Percentiles rank a stretch among this genome's conserved stretches.
phyloP scores from a whole-genome alignment of 345 rosid species.

The Eucalyptus sideroxylon region DNA sequence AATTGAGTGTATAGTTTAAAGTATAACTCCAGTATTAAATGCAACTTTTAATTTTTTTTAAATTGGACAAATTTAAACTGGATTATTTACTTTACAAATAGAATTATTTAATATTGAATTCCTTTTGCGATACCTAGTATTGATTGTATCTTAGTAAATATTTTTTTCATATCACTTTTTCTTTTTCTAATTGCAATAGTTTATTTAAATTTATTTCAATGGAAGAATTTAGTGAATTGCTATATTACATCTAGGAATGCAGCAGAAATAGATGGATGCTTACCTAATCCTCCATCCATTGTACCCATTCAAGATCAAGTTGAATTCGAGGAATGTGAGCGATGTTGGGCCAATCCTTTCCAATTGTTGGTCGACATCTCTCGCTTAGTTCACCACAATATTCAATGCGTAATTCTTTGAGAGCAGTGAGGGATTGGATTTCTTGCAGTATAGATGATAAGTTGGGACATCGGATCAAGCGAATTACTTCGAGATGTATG shows the following conservation, averaged over 20 bases:
- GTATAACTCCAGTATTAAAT: not conserved
- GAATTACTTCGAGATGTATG: accelerated
- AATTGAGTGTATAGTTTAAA: not conserved
- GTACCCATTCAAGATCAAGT: accelerated
- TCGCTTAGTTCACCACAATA: not conserved
- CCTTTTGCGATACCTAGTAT: not conserved
- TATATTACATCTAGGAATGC: accelerated
- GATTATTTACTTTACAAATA: not conserved
- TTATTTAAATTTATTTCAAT: not conserved
- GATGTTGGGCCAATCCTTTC: not conserved
- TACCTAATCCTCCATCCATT: not conserved
- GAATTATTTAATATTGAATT: not conserved
- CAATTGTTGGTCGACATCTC: not conserved
- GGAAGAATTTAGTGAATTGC: not conserved
- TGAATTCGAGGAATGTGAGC: not conserved
- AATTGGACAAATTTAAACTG: too few relatives aligned
- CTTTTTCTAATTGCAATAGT: not conserved
- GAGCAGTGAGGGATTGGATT: not conserved
- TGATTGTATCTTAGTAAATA: not conserved
- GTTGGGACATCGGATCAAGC: not conserved
- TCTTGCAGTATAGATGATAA: not conserved
- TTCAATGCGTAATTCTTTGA: accelerated
- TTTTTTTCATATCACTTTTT: not conserved
- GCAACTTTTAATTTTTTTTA: not conserved
- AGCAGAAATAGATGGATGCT: not conserved